phyloP scores from a whole-genome alignment of 169 alveolate species.

The Plasmodium falciparum region DNA sequence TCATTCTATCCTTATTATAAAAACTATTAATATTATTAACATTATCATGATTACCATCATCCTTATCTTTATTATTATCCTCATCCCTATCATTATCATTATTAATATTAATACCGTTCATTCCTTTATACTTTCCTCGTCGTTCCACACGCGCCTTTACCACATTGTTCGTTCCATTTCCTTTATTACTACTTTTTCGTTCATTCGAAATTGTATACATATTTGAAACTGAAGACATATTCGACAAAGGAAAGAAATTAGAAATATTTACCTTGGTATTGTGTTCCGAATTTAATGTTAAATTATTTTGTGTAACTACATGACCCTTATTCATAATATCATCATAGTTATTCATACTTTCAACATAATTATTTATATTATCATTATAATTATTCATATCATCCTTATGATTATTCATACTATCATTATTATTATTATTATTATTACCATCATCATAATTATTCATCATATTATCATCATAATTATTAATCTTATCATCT shows the following conservation, averaged over 20 bases:
- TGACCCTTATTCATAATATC: too few relatives aligned
- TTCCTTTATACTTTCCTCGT: conserved; percentile 12
- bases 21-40: too few relatives aligned
- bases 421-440: neutral
- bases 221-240: neutral
- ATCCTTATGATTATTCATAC: too few relatives aligned
- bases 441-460: neutral
- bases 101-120: neutral
- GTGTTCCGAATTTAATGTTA: neutral
- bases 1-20: neutral
- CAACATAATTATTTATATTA: too few relatives aligned
- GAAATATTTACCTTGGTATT: conserved; percentile 1
- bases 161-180: conserved; percentile 17
- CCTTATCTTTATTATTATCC: neutral
- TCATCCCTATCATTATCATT: neutral
- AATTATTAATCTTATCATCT: too few relatives aligned
- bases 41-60: too few relatives aligned
- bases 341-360: too few relatives aligned
- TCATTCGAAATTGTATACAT: conserved; percentile 25
- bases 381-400: too few relatives aligned
- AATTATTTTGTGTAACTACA: too few relatives aligned
- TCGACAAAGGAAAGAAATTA: neutral
- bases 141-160: too few relatives aligned
- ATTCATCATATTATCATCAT: conserved; percentile 1
- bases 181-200: conserved; percentile 8